phyloP scores from a whole-genome alignment of 306 rosid species.

The Ormosia emarginata region DNA sequence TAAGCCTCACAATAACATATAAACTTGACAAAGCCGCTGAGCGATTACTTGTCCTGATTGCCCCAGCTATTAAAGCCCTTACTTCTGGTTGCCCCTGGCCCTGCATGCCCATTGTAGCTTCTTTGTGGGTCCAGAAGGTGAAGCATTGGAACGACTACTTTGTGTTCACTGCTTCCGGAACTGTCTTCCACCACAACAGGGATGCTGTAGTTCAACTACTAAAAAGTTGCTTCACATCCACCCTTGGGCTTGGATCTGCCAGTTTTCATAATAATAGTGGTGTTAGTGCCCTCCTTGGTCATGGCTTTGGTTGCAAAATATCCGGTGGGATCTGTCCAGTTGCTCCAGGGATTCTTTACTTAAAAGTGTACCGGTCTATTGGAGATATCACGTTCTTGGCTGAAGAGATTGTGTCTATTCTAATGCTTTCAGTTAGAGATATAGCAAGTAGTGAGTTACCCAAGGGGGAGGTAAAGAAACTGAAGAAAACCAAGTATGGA shows the following conservation, averaged over 20 bases:
- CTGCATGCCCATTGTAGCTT: slow-evolving; percentile 67
- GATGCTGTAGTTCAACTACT: slow-evolving; percentile 95
- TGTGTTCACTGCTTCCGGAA: slow-evolving; percentile 68
- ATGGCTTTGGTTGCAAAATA: slow-evolving; percentile 59
- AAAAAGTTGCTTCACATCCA: slow-evolving; percentile 77
- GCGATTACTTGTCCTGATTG: slow-evolving; percentile 59
- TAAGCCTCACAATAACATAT: slow-evolving; percentile 81
- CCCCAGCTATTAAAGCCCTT: slow-evolving; percentile 63
- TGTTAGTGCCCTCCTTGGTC: slow-evolving; percentile 82
- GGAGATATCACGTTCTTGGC: slow-evolving; percentile 67
- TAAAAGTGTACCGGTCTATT: slow-evolving; percentile 66
- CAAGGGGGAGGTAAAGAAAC: slow-evolving; percentile 46
- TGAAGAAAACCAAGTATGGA: slow-evolving; percentile 62
- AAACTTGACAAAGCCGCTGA: slow-evolving; percentile 72
- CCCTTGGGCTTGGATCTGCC: slow-evolving; percentile 67
- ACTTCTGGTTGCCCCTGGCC: slow-evolving; percentile 95
- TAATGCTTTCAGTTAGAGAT: slow-evolving; percentile 70
- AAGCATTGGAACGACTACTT: slow-evolving; percentile 84
- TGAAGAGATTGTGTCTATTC: slow-evolving; percentile 70
- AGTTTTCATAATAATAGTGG: slow-evolving; percentile 53
- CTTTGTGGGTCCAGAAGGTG: slow-evolving; percentile 83
- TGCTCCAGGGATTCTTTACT: slow-evolving; percentile 89
- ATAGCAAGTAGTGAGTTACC: slow-evolving; percentile 60
- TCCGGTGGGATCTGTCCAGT: slow-evolving; percentile 71
- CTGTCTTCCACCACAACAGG: slow-evolving; percentile 80